Percentiles rank a stretch among this genome's conserved stretches.
Evolutionary conservation across 495 filamentous ascomycete species (phyloP).

Genomic region (Jackrogersella minutella): DNA sequence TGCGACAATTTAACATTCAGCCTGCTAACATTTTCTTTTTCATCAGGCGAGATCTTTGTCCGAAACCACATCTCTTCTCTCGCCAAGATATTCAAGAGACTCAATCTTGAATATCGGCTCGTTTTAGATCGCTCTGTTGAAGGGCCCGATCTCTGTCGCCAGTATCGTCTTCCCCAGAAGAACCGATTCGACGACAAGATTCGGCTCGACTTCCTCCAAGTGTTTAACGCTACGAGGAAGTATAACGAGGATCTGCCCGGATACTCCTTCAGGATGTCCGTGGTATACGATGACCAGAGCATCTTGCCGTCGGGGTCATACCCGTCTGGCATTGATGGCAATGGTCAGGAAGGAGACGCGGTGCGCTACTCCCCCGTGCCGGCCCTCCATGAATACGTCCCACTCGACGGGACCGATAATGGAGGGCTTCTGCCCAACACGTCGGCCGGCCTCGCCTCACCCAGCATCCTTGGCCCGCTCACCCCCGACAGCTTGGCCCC

Average conservation of each 20-base stretch:
- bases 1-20: slow-evolving; percentile 6
- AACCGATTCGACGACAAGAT: slow-evolving; percentile 29
- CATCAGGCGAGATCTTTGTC: slow-evolving; percentile 20
- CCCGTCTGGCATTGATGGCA: slow-evolving; percentile 34
- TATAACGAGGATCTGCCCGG: slow-evolving; percentile 28
- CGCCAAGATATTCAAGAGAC: slow-evolving; percentile 14
- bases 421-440: slow-evolving; percentile 27
- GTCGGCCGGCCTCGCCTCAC: slow-evolving; percentile 15
- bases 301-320: slow-evolving; percentile 50
- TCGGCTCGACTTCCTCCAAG: slow-evolving; percentile 33
- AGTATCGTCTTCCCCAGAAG: slow-evolving; percentile 23
- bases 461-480: slow-evolving; percentile 14
- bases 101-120: slow-evolving; percentile 18
- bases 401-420: slow-evolving; percentile 20
- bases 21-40: slow-evolving; percentile 12
- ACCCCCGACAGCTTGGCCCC: slow-evolving; percentile 14
- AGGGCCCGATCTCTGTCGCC: slow-evolving; percentile 26
- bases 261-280: slow-evolving; percentile 51
- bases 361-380: slow-evolving; percentile 17
- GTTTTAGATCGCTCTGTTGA: background rate
- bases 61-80: slow-evolving; percentile 21
- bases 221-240: slow-evolving; percentile 22
- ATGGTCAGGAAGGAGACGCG: slow-evolving; percentile 7
- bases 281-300: slow-evolving; percentile 50
- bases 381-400: slow-evolving; percentile 27